These are phyloP conservation scores for Solanum stenotomum DNA, from an alignment of 257 asterid genomes.

Conservation along the genomic window DNA sequence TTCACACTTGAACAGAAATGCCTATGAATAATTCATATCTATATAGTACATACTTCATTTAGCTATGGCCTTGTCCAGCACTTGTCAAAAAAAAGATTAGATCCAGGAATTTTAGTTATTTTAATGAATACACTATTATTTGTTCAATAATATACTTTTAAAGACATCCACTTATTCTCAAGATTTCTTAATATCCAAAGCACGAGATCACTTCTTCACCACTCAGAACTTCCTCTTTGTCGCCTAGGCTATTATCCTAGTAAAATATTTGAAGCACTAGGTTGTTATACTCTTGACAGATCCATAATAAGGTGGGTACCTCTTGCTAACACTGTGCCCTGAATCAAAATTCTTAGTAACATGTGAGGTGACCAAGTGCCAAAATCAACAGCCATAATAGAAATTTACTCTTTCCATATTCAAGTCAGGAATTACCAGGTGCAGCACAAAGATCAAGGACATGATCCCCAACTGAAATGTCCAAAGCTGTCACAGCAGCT, in stretches of 20 bases:
- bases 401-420: not conserved
- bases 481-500: constrained; percentile 89
- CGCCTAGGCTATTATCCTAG: not conserved
- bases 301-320: not conserved
- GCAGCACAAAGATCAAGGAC: constrained; percentile 97
- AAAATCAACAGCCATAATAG: not conserved
- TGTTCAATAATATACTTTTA: not conserved
- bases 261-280: not conserved
- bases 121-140: not conserved
- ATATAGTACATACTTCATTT: not conserved
- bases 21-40: not conserved
- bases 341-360: not conserved
- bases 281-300: not conserved
- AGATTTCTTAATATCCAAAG: not conserved
- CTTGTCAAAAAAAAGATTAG: not conserved
- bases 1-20: not conserved
- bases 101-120: not conserved
- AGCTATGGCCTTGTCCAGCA: not conserved
- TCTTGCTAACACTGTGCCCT: not conserved
- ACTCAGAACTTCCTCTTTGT: not conserved
- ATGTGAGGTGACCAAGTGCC: not conserved
- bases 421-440: constrained; percentile 48
- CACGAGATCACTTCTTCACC: not conserved
- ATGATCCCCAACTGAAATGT: constrained; percentile 62
- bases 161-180: not conserved